A percentile compares a stretch with the other conserved stretches of the same genome.
Conservation (phyloP, 2,329 filamentous ascomycete species). For the Fusarium poae region DNA sequence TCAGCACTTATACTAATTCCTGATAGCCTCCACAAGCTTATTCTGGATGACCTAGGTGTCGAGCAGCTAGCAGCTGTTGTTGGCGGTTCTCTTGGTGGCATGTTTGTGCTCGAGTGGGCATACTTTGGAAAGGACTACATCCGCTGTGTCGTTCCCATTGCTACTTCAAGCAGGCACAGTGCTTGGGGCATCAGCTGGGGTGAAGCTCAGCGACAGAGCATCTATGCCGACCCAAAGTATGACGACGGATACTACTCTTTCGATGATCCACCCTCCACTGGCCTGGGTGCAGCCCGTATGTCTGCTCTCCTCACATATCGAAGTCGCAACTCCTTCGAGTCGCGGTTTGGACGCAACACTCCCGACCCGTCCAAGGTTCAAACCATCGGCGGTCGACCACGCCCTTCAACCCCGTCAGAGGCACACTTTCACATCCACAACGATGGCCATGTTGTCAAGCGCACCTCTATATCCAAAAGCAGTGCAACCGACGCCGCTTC, state of each 20-base stretch:
- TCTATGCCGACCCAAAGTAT: constrained; percentile 98
- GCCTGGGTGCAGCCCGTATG: constrained; percentile 95
- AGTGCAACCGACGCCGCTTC: constrained; percentile 54
- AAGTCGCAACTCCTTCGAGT: constrained; percentile 96
- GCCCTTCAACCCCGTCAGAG: constrained; percentile 73
- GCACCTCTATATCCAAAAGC: constrained; percentile 62
- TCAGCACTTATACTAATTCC: constrained; percentile 32
- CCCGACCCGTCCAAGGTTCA: constrained; percentile 87
- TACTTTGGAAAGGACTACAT: constrained; percentile 92
- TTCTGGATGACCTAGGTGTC: constrained; percentile 85
- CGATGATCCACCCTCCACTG: constrained; percentile 85
- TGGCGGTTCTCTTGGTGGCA: constrained; percentile 87
- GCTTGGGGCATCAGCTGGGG: constrained; percentile 95
- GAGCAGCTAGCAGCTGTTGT: constrained; percentile 82
- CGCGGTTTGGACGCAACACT: constrained; percentile 92
- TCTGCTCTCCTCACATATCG: constrained; percentile 95
- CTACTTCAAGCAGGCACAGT: constrained; percentile 85
- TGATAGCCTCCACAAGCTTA: constrained; percentile 78
- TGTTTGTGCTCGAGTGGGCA: constrained; percentile 92
- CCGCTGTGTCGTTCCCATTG: constrained; percentile 83
- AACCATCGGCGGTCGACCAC: constrained; percentile 78
- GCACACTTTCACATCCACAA: constrained; percentile 87
- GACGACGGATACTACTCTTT: constrained; percentile 96
- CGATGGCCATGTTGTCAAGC: constrained; percentile 78
- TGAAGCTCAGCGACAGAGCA: constrained; percentile 89